A percentile compares a stretch with the other conserved stretches of the same genome.
Evolutionary conservation across 805 yeast genomes (phyloP).

Genomic region (Diddensiella caesifluorescens): DNA sequence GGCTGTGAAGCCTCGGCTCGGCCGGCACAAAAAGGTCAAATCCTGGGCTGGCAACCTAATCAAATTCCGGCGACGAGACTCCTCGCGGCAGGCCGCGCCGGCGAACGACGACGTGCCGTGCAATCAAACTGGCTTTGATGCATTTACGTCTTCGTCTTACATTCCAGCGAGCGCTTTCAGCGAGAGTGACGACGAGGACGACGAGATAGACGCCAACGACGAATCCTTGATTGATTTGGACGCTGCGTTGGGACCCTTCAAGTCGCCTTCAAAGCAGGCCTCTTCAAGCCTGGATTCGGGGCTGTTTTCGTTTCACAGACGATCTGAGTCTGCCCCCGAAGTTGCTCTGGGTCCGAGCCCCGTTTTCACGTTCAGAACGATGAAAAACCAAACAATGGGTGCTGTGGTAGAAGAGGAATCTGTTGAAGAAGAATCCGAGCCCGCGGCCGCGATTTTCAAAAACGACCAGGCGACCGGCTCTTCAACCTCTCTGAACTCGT

Average conservation of each 20-base stretch:
- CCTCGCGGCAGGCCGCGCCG: constrained; percentile 1
- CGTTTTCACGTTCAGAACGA: constrained; percentile 18
- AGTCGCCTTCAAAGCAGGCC: constrained; percentile 26
- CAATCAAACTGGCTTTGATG: constrained; percentile 20
- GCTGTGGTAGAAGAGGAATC: constrained; percentile 27
- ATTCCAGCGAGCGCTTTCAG: constrained; percentile 3
- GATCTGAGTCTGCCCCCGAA: constrained; percentile 56
- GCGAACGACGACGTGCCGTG: constrained; percentile 4
- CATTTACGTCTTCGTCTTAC: constrained; percentile 19
- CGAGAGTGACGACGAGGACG: constrained; percentile 1
- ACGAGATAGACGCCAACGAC: neutral
- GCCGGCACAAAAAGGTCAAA: constrained; percentile 33
- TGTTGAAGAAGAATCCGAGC: constrained; percentile 7
- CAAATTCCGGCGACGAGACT: constrained; percentile 20
- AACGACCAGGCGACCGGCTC: constrained; percentile 11
- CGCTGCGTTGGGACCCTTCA: constrained; percentile 41
- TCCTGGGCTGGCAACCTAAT: constrained; percentile 38
- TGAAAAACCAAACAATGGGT: constrained; percentile 27
- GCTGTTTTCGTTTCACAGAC: constrained; percentile 36
- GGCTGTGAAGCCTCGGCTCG: too few species aligned
- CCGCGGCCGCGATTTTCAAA: neutral
- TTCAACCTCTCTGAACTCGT: constrained; percentile 13
- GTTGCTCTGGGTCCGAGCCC: constrained; percentile 26
- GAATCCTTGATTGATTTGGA: constrained; percentile 55
- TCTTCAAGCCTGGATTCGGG: constrained; percentile 12